Base-by-base conservation (phyloP, 2,329 filamentous ascomycete genomes). In the Alternaria triticina region DNA sequence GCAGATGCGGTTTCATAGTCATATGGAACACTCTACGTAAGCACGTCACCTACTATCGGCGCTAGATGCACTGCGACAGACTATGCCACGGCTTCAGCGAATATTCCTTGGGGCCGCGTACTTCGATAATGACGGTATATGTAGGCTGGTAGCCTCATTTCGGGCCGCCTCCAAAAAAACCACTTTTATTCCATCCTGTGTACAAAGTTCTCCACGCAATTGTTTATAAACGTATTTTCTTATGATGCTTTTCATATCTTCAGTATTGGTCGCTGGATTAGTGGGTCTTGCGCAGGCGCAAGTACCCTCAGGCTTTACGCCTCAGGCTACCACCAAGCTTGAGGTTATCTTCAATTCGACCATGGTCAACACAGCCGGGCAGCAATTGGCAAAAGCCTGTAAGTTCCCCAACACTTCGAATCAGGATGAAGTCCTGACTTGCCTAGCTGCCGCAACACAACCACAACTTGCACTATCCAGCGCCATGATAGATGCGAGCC, bases 271-370 rank as follows among this genome's bases (percentile, higher is more conserved):
- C 12, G 73, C 67, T 17, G 69, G 68, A 45, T 50, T 77, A 54
- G 65, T 65, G 11, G 57, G 71, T 56, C 45, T 74, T 61, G 73
- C 70, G 57, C 75, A 70, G 65, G 76, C 76, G 61, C 77, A 79
- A 67, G 74, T 71, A 23, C 77, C 77, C 8, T 17, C 63, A 51
- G 75, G 72, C 36, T 79, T 79, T 50, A 71, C 59, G 11, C 77
- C 77, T 10, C 40, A 68, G 8, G 71, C 70, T 25, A 68, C 67
- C 22, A 74, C 61, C 20, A 74, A 76, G 55, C 63, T 79, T 11
- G 71, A 75, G 52, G 71, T 79, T 12, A 65, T 76, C 17, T 79
- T 75, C 68, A 78, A 79, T 45, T 58, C 73, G 0, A 75, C 76
- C 0, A 61, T 64, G n/a, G 73, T 79, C 36, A 69, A 56, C 22